Percentiles rank a stretch among this genome's conserved stretches.
These are phyloP conservation scores for Cladosporium cucumerinum DNA, from an alignment of 2,329 filamentous ascomycete species.

Conservation along the genomic window DNA sequence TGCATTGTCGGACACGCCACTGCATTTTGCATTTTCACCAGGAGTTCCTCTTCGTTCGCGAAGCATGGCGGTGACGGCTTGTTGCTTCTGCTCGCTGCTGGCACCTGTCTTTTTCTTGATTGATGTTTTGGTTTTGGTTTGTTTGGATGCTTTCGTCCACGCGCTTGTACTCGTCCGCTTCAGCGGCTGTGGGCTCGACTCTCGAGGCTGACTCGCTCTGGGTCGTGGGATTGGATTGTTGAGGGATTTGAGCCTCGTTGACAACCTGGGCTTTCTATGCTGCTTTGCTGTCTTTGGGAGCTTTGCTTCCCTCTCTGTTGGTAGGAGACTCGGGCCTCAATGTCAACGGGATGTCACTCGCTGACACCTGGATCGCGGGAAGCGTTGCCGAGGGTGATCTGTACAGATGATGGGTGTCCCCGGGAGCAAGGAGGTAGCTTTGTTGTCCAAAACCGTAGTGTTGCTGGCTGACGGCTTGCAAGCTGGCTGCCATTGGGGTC, in stretches of 20 bases:
- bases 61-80: too few species aligned
- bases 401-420: background rate
- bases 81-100: too few species aligned
- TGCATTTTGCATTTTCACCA: too few species aligned
- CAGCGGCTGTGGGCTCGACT: too few species aligned
- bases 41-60: too few species aligned
- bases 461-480: slow-evolving; percentile 8
- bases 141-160: too few species aligned
- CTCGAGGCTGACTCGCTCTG: background rate
- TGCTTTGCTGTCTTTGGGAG: background rate
- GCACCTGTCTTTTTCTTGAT: too few species aligned
- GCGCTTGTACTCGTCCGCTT: too few species aligned
- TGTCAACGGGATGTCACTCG: background rate
- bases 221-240: background rate
- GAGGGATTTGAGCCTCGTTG: background rate
- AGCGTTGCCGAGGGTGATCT: background rate
- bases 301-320: background rate
- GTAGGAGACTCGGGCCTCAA: background rate
- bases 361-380: background rate
- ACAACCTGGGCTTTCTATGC: background rate
- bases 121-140: too few species aligned
- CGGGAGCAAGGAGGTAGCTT: background rate
- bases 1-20: too few species aligned
- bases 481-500: background rate
- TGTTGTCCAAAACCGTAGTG: background rate